Conservation (phyloP, 371 early-diverging fungal genomes). For the Mortierella polycephala region DNA sequence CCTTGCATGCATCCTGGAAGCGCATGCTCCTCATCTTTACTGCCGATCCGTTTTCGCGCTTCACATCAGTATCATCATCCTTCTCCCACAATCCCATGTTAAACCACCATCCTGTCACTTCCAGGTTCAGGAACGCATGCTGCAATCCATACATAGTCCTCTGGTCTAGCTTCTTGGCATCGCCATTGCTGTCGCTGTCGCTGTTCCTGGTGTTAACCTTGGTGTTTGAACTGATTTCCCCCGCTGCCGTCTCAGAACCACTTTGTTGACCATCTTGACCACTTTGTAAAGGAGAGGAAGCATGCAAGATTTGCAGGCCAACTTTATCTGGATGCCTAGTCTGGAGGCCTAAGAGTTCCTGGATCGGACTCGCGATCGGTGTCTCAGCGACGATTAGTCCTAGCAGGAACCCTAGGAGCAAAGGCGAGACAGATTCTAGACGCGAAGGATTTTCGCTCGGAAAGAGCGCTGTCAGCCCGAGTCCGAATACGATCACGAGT, state of each 20-base stretch:
- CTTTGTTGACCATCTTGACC: too few relatives aligned
- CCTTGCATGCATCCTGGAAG: slow-evolving; percentile 51
- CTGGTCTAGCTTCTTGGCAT: slow-evolving; percentile 31
- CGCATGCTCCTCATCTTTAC: slow-evolving; percentile 12
- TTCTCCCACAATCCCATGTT: slow-evolving; percentile 52
- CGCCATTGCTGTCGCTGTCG: slow-evolving; percentile 1
- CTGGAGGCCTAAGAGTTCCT: slow-evolving; percentile 31
- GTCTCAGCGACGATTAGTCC: slow-evolving; percentile 46
- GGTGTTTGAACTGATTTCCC: too few relatives aligned
- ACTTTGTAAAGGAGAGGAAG: too few relatives aligned
- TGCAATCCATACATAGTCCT: slow-evolving; percentile 50
- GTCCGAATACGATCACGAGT: too few relatives aligned
- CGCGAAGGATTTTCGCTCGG: neutral
- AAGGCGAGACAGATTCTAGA: slow-evolving; percentile 8
- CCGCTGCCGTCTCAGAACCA: too few relatives aligned
- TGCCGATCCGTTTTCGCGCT: too few relatives aligned
- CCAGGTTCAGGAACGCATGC: slow-evolving; percentile 51
- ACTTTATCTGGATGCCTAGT: slow-evolving; percentile 43
- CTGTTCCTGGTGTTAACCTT: neutral
- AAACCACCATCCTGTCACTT: slow-evolving; percentile 55
- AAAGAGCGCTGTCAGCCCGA: too few relatives aligned
- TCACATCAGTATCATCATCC: too few relatives aligned
- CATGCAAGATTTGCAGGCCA: slow-evolving; percentile 42
- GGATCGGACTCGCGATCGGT: slow-evolving; percentile 34
- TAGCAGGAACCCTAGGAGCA: slow-evolving; percentile 29